A percentile compares a stretch with the other conserved stretches of the same genome.
These are phyloP conservation scores for Leccinum aurantiacum DNA, from an alignment of 768 basidiomycete genomes.

Conservation along the genomic window DNA sequence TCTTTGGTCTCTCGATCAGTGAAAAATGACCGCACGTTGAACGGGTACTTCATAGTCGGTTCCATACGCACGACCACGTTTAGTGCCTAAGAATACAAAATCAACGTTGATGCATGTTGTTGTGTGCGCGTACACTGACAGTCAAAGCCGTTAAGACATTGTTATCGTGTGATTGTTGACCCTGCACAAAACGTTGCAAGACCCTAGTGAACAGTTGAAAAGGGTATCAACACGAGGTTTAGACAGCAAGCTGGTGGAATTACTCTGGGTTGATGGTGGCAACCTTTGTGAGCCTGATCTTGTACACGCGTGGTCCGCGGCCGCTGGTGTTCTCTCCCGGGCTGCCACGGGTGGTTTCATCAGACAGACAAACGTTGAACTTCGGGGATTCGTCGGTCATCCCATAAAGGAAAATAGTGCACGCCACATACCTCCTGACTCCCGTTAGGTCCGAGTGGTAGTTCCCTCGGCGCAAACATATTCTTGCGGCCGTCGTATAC, in stretches of 20 bases:
- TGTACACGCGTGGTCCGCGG: conserved; percentile 61
- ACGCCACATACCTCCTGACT: conserved; percentile 49
- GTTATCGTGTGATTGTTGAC: conserved; percentile 68
- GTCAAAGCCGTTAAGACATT: conserved; percentile 65
- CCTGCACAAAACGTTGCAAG: conserved; percentile 60
- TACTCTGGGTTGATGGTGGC: conserved; percentile 61
- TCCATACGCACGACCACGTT: conserved; percentile 79
- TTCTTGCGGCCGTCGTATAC: conserved; percentile 85
- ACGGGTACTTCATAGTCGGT: conserved; percentile 65
- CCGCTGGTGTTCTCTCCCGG: conserved; percentile 34
- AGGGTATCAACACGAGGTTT: conserved; percentile 19
- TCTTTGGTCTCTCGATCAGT: conserved; percentile 50
- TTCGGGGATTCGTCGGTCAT: conserved; percentile 28
- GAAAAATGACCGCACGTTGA: conserved; percentile 76
- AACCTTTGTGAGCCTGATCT: conserved; percentile 58
- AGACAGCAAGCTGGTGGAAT: conserved; percentile 13
- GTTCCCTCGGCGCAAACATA: conserved; percentile 57
- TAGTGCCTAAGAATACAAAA: conserved; percentile 46
- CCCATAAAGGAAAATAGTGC: neutral
- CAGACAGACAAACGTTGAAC: conserved; percentile 61
- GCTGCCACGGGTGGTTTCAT: conserved; percentile 36
- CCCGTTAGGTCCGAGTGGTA: conserved; percentile 55
- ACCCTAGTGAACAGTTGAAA: conserved; percentile 43
- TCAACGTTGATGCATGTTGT: neutral
- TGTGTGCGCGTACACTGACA: conserved; percentile 33